Evolutionary conservation across 495 filamentous ascomycete species (phyloP).

Genomic region (Penicillium bovifimosum): DNA sequence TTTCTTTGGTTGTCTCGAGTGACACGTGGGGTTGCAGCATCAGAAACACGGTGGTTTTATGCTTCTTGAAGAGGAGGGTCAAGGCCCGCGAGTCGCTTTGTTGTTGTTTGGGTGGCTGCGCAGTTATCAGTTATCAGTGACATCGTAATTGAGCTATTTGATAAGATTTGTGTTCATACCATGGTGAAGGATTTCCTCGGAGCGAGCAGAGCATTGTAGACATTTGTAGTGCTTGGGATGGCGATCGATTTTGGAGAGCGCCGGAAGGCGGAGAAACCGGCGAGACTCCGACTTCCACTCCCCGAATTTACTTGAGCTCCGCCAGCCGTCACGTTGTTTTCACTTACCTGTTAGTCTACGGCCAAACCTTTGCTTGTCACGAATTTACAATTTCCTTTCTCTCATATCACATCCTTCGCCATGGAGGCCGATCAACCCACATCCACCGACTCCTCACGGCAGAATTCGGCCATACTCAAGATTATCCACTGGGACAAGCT

Average conservation of each 20-base stretch:
- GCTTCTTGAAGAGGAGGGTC: constrained; percentile 74
- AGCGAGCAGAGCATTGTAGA: neutral
- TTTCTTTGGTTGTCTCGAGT: constrained; percentile 55
- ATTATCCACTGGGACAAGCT: constrained; percentile 38
- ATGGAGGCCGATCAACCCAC: constrained; percentile 26
- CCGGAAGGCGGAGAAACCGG: constrained; percentile 19
- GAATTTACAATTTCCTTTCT: neutral
- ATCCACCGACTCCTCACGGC: constrained; percentile 6
- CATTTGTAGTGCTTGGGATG: neutral
- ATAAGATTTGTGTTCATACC: constrained; percentile 2
- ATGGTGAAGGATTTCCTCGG: constrained; percentile 6
- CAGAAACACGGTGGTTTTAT: constrained; percentile 71
- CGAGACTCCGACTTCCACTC: constrained; percentile 1
- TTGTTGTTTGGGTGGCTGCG: constrained; percentile 22
- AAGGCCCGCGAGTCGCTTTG: constrained; percentile 39
- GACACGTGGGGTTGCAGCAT: constrained; percentile 56
- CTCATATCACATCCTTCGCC: constrained; percentile 1
- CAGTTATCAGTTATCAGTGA: neutral
- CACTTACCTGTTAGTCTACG: neutral
- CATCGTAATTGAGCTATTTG: neutral
- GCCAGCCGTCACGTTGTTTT: constrained; percentile 1
- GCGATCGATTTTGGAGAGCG: neutral
- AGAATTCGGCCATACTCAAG: constrained; percentile 25
- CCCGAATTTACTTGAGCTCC: neutral
- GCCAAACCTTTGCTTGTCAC: neutral